Percentiles rank a stretch among this genome's conserved stretches.
Conservation (phyloP, 495 filamentous ascomycete genomes). For the Aspergillus steynii region DNA sequence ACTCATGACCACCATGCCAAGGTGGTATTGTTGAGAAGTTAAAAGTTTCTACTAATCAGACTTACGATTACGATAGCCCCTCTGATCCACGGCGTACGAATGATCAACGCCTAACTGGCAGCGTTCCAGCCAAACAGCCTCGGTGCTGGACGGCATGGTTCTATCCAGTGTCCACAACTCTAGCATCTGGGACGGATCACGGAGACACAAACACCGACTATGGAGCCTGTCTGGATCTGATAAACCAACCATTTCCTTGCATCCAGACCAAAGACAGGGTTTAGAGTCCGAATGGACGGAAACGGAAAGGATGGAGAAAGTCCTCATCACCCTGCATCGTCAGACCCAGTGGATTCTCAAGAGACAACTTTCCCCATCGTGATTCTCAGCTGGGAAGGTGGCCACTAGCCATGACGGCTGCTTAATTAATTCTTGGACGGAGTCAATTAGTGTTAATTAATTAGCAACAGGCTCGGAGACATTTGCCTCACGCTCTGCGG, state of each 20-base stretch:
- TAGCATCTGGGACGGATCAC: not conserved
- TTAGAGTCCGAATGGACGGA: not conserved
- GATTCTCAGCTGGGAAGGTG: not conserved
- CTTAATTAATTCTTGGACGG: not conserved
- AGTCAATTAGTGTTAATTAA: not conserved
- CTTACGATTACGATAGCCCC: not conserved
- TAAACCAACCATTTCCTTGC: not conserved
- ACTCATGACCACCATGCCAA: not conserved
- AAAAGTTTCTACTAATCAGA: not conserved
- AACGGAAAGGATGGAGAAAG: not conserved
- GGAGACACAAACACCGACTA: not conserved
- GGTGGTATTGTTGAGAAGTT: not conserved
- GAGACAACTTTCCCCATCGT: not conserved
- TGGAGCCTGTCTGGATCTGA: not conserved
- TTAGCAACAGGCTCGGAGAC: not conserved
- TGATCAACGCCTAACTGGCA: not conserved
- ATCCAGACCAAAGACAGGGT: not conserved
- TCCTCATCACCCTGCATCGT: not conserved
- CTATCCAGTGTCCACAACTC: not conserved
- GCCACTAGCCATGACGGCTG: not conserved
- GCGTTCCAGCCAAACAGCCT: not conserved
- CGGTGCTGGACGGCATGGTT: not conserved
- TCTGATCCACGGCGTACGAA: not conserved
- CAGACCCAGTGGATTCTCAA: not conserved
- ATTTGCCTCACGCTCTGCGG: not conserved